Evolutionary conservation across 1,139 yeast species (phyloP), one percentile per base, ranked within the genome.

Genomic region (Candida glucosophila): DNA sequence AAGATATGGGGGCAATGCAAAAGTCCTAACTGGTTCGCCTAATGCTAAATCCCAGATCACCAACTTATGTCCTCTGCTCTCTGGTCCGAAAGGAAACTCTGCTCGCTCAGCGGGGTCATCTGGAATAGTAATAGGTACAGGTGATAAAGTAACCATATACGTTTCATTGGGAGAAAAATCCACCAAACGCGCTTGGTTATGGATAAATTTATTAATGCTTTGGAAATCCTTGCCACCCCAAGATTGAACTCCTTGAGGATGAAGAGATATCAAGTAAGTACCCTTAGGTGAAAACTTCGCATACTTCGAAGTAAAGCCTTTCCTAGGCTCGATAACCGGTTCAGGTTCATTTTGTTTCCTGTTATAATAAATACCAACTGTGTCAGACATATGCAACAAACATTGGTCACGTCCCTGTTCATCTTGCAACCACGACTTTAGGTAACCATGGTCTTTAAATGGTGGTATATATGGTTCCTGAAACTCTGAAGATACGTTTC

Each of bases 281-380:
- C 99, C 99, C 57, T 77, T 77, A 44, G 97, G 95, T 28, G 97
- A 86, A 66, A 88, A 90, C 50, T 79, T 78, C 43, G 88, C 82
- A 41, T 77, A 82, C 38, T 83, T 79, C 32, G 86, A 77, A 27
- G 96, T 86, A 79, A 93, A 85, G 36, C 78, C 77, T 40, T 68
- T 65, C 59, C 88, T 71, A 43, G 94, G 81, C 44, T 80, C 86
- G 35, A 81, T 73, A 19, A 67, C 88, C 27, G 72, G 70, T 52
- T 83, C 93, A 15, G 93, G 92, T 23, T 73, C 76, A 33, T 74
- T 73, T 35, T 71, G 68, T 52, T 72, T 74, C 49, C 82, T 80
- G 61, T 81, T 77, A 96, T 97, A 92, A 59, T 69, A 78, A 27
- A 88, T 74, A 35, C 88, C 88, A 30, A 88, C 92, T 30, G 72